Base-by-base conservation (phyloP, 768 basidiomycete genomes). In the Panaeolus papilionaceus region DNA sequence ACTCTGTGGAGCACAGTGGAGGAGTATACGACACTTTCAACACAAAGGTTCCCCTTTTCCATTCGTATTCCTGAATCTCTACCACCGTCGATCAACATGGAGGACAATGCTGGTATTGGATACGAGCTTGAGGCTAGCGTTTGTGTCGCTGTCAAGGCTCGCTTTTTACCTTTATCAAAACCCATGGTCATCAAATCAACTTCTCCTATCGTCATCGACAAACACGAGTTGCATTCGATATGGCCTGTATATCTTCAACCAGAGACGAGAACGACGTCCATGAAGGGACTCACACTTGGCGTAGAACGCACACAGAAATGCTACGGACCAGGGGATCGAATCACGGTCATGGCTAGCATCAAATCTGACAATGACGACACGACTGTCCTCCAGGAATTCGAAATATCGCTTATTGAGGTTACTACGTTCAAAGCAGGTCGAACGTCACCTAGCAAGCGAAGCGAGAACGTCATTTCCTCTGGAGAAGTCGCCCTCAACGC, bases 231-330 rank as follows among this genome's bases (percentile, higher is more conserved):
- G 10, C 54, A 58, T 16, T 58, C 54, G 16, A 37, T 23, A 33
- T 58, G 54, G 54, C 54, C 54, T n/a, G 54, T 58, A 16, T 58
- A 58, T n/a, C 54, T 58, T 33, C 54, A 58, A 33, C 26, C 54
- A 58, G 54, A 58, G 28, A 28, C 54, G 14, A 28, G 54, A 7
- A 10, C 54, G 28, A 58, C 28, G 7, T 12, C 54, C 9, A 33
- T 16, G 14, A 58, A 58, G 26, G 54, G 28, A 4, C 33, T 58
- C 33, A 58, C 33, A 16, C 28, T 58, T 28, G 4, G 14, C 14
- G 54, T 58, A 16, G 54, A 28, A 37, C 54, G 54, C 12, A 33
- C 54, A 16, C 54, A 58, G 28, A 58, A 58, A 16, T 58, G 54
- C n/a, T 33, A 58, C 14, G 54, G 54, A 37, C 54, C 54, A 4